phyloP scores from a whole-genome alignment of 257 asterid genomes.

The Ballota nigra region DNA sequence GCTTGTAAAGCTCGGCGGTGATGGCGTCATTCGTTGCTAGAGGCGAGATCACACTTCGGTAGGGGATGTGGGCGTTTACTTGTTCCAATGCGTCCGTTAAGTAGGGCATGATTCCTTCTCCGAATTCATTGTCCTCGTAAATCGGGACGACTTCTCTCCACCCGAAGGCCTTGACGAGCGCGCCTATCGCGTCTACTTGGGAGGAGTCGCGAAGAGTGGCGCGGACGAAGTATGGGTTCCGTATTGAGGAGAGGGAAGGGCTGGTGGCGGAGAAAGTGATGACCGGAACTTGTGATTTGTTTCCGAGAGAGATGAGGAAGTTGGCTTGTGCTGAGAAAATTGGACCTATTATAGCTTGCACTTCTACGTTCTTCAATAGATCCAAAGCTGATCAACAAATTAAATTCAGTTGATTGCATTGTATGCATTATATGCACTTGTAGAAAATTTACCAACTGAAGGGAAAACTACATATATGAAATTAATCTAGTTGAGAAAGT shows the following conservation, averaged over 20 bases:
- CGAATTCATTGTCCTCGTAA: slow-evolving; percentile 31
- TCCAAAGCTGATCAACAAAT: slow-evolving; percentile 29
- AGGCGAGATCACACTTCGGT: slow-evolving; percentile 32
- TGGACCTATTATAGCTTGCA: slow-evolving; percentile 50
- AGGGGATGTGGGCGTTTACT: slow-evolving; percentile 27
- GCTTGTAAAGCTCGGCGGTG: slow-evolving; percentile 32
- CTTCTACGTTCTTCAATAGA: slow-evolving; percentile 41
- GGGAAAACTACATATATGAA: neutral
- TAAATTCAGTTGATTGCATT: neutral
- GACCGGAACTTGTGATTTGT: slow-evolving; percentile 39
- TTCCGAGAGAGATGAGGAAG: slow-evolving; percentile 38
- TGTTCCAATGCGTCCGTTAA: slow-evolving; percentile 32
- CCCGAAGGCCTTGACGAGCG: slow-evolving; percentile 35
- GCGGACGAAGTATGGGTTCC: slow-evolving; percentile 34
- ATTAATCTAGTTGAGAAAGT: too few species aligned
- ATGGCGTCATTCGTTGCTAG: slow-evolving; percentile 37
- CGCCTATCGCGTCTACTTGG: slow-evolving; percentile 36
- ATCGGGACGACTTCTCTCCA: slow-evolving; percentile 38
- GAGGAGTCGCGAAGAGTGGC: slow-evolving; percentile 32
- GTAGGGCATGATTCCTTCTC: slow-evolving; percentile 40
- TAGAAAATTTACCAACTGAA: too few species aligned
- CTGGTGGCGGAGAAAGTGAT: slow-evolving; percentile 49
- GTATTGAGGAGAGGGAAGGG: slow-evolving; percentile 37
- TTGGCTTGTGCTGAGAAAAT: slow-evolving; percentile 35
- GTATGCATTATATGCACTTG: neutral